A percentile compares a stretch with the other conserved stretches of the same genome.
phyloP scores from a whole-genome alignment of 352 stramenopile species.

The Phytopythium ostracodes region DNA sequence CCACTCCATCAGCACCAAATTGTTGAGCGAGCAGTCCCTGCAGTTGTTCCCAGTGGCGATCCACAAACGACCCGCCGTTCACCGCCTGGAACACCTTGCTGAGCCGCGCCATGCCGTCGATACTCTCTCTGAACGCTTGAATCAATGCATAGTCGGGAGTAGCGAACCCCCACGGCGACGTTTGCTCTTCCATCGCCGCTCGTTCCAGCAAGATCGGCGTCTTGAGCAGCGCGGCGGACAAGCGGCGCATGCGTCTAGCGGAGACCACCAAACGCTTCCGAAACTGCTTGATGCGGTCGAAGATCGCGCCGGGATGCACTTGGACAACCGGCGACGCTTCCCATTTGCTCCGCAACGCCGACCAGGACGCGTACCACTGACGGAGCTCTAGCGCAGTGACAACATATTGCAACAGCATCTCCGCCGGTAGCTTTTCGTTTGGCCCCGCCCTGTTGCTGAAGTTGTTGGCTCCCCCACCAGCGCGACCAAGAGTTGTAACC shows the following conservation, averaged over 20 bases:
- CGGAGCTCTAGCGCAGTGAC: conserved; percentile 52
- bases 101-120: conserved; percentile 38
- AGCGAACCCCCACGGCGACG: conserved; percentile 10
- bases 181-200: not conserved
- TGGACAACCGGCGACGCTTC: conserved; percentile 24
- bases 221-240: conserved; percentile 14
- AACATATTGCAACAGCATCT: conserved; percentile 48
- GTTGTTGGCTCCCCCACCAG: not conserved
- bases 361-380: conserved; percentile 54
- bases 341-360: conserved; percentile 43
- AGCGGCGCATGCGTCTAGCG: conserved; percentile 23
- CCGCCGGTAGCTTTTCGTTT: conserved; percentile 29
- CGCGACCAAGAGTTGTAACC: not conserved
- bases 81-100: conserved; percentile 52
- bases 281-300: conserved; percentile 59
- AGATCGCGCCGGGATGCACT: conserved; percentile 42
- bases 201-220: conserved; percentile 7
- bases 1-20: not conserved
- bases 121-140: conserved; percentile 25
- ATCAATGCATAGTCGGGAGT: conserved; percentile 27
- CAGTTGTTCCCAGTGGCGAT: conserved; percentile 28
- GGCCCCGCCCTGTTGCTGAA: not conserved
- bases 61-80: conserved; percentile 30
- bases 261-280: conserved; percentile 39
- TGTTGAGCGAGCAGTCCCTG: not conserved